Percentiles rank a stretch among this genome's conserved stretches.
Conservation (phyloP, 768 basidiomycete genomes). For the Multifurca ochricompacta region DNA sequence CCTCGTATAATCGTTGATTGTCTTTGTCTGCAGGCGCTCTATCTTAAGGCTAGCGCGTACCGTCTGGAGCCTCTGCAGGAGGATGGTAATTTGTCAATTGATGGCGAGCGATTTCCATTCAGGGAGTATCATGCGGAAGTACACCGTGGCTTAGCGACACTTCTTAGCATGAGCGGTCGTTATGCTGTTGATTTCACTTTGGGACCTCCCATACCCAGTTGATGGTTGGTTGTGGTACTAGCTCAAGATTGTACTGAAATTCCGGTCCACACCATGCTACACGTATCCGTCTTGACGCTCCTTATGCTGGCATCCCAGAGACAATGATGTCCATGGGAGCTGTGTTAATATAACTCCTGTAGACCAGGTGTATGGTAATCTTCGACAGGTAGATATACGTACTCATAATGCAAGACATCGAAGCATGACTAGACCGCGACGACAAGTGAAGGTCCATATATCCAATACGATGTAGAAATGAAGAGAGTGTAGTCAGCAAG, state of each 20-base stretch:
- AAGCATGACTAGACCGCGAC: slow-evolving; percentile 9
- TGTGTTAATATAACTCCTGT: slow-evolving; percentile 6
- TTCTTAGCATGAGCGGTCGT: slow-evolving; percentile 54
- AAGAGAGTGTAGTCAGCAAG: slow-evolving; percentile 16
- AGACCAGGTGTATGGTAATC: slow-evolving; percentile 5
- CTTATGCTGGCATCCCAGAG: neutral
- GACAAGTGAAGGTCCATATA: slow-evolving; percentile 4
- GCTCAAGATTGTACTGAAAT: too few relatives aligned
- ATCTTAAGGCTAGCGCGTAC: slow-evolving; percentile 68
- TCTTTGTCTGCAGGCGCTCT: slow-evolving; percentile 48
- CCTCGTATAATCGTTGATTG: neutral
- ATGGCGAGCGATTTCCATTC: slow-evolving; percentile 73
- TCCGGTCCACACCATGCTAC: too few relatives aligned
- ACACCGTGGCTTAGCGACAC: slow-evolving; percentile 54
- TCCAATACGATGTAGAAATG: slow-evolving; percentile 6
- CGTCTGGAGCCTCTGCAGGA: slow-evolving; percentile 52
- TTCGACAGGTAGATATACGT: slow-evolving; percentile 3
- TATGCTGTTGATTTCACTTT: slow-evolving; percentile 48
- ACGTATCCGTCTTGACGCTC: neutral
- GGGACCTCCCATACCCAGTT: neutral
- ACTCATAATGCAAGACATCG: slow-evolving; percentile 13
- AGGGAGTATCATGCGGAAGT: slow-evolving; percentile 73
- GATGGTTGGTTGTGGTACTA: neutral
- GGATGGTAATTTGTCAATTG: slow-evolving; percentile 57
- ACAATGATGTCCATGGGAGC: neutral